Base-by-base conservation (phyloP, 306 rosid genomes). In the Arachis hypogaea region DNA sequence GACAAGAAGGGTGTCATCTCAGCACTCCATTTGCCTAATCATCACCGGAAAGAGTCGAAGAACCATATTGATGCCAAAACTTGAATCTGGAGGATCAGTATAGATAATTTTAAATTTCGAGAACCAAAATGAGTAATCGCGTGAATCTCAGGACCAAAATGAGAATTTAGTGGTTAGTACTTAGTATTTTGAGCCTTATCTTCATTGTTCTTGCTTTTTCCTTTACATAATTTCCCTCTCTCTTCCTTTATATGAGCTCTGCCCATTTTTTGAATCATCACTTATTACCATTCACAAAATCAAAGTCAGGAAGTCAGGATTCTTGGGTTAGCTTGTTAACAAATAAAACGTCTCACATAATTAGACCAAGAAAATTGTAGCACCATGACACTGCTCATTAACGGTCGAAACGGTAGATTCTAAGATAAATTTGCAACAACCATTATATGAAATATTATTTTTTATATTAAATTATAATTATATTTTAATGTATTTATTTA, bases 211-310 rank as follows among this genome's bases (percentile, higher is more conserved):
- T 7, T 54, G 46, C 3, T 66, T 55, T 10, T 30, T 22, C 44
- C 30, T 18, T 33, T 14, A 30, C 30, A 11, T 14, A 3, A 14
- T 64, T 18, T 14, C 18, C 38, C 68, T 79, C 71, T 60, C 69
- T 79, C 75, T 72, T 67, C 75, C 71, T 66, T 73, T 59, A 60
- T 72, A 52, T 54, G 54, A 52, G 9, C 16, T 67, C 59, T 73
- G 60, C 49, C 68, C 16, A 3, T 11, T 16, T 22, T 28, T 4
- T 12, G 59, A 72, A 9, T 2, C 41, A 47, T 59, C 56, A 7
- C 1, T 22, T 1, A 22, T 22, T 1, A 22, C 43, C 41, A 52
- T 11, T 72, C 22, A 14, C 41, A 54, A 49, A 42, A 36, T 72
- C 59, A 30, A 56, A 62, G 3, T 62, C 51, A 51, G n/a, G 22